Evolutionary conservation across 2,329 filamentous ascomycete species (phyloP).

Genomic region (Moelleriella libera): DNA sequence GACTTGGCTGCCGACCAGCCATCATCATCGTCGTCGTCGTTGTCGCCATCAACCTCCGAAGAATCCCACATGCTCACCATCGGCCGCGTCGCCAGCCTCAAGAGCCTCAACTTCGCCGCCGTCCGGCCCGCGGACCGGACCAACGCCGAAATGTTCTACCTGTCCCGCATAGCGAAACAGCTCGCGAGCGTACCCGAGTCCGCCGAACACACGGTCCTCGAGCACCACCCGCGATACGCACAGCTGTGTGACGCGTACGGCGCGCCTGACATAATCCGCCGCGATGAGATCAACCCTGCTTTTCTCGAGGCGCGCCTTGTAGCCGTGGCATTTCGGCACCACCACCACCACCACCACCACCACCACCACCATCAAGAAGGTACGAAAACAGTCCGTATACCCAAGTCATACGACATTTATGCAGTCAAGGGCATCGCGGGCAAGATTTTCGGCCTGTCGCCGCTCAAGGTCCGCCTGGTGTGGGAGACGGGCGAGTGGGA

Average conservation of each 20-base stretch:
- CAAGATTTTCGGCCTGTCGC: slow-evolving; percentile 50
- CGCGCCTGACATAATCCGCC: slow-evolving; percentile 48
- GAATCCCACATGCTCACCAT: slow-evolving; percentile 84
- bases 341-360: slow-evolving; percentile 7
- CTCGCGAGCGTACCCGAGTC: slow-evolving; percentile 44
- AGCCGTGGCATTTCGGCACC: slow-evolving; percentile 38
- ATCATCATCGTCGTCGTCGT: slow-evolving; percentile 25
- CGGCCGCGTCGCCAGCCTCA: slow-evolving; percentile 55
- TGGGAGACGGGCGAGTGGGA: slow-evolving; percentile 93
- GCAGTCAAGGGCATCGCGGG: slow-evolving; percentile 66
- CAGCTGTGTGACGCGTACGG: slow-evolving; percentile 68
- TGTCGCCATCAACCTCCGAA: slow-evolving; percentile 24
- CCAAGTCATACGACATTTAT: slow-evolving; percentile 68
- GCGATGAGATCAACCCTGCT: slow-evolving; percentile 51
- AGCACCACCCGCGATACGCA: slow-evolving; percentile 54
- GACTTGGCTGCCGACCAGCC: slow-evolving; percentile 24
- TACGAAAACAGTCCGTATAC: slow-evolving; percentile 38
- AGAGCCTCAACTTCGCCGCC: slow-evolving; percentile 56
- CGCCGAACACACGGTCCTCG: slow-evolving; percentile 39
- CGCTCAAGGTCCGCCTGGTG: slow-evolving; percentile 51
- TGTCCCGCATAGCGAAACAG: slow-evolving; percentile 68
- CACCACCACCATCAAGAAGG: slow-evolving; percentile 6
- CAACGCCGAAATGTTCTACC: slow-evolving; percentile 89
- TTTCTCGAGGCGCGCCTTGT: slow-evolving; percentile 71
- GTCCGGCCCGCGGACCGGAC: slow-evolving; percentile 62